A percentile compares a stretch with the other conserved stretches of the same genome.
phyloP scores from a whole-genome alignment of 2,329 filamentous ascomycete genomes.

The Acarospora socialis region DNA sequence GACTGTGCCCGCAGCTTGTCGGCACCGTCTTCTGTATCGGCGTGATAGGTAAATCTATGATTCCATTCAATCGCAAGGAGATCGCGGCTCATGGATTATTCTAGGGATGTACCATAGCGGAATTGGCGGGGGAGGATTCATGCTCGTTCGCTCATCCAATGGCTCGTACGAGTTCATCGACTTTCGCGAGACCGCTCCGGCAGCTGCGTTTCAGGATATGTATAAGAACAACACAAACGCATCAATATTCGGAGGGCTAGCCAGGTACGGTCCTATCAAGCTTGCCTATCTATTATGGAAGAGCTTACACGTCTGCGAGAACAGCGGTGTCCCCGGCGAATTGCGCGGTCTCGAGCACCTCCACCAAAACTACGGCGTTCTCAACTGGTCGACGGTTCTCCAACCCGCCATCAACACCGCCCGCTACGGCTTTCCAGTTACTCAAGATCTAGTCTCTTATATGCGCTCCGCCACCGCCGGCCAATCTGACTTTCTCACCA shows the following conservation, averaged over 20 bases:
- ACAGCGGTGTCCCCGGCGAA: constrained; percentile 42
- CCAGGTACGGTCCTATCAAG: constrained; percentile 29
- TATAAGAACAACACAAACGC: constrained; percentile 54
- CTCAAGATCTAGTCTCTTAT: constrained; percentile 58
- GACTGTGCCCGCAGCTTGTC: constrained; percentile 36
- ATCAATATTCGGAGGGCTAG: constrained; percentile 59
- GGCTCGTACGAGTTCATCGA: constrained; percentile 79
- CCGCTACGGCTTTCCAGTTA: constrained; percentile 57
- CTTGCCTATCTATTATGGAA: background rate
- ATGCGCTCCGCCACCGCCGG: constrained; percentile 43
- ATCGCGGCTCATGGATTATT: constrained; percentile 2
- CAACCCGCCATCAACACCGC: constrained; percentile 62
- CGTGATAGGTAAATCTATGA: constrained; percentile 39
- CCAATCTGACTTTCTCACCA: constrained; percentile 49
- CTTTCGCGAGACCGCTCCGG: constrained; percentile 78
- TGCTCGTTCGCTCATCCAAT: constrained; percentile 57
- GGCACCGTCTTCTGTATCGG: constrained; percentile 63
- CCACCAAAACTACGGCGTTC: constrained; percentile 44
- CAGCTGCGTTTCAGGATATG: constrained; percentile 72
- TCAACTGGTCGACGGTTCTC: constrained; percentile 60
- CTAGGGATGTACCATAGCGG: constrained; percentile 62
- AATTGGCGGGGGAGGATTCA: constrained; percentile 83
- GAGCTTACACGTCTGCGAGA: background rate
- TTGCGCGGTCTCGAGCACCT: constrained; percentile 66
- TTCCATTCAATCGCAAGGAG: constrained; percentile 1